Evolutionary conservation across 441 rosid species (phyloP).

Genomic region (Arabidopsis hybrid): DNA sequence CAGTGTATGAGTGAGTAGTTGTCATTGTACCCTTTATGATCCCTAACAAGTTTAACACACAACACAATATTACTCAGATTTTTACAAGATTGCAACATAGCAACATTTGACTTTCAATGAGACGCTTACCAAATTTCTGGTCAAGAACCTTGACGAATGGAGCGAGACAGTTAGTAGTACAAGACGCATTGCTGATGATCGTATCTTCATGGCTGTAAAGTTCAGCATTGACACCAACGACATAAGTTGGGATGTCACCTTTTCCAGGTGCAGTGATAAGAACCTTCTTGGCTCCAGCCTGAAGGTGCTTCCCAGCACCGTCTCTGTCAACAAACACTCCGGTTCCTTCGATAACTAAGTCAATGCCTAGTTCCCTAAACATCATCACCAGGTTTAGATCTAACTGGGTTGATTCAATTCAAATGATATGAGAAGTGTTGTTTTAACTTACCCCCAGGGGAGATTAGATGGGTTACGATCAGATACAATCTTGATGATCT

Average conservation of each 20-base stretch:
- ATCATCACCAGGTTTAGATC: slow-evolving; percentile 14
- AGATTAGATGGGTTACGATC: slow-evolving; percentile 78
- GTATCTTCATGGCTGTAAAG: slow-evolving; percentile 72
- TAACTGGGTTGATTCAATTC: not conserved
- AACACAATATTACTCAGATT: slow-evolving; percentile 5
- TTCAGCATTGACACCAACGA: slow-evolving; percentile 92
- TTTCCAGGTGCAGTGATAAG: slow-evolving; percentile 96
- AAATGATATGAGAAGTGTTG: slow-evolving; percentile 17
- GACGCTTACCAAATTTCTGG: slow-evolving; percentile 81
- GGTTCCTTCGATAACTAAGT: slow-evolving; percentile 95
- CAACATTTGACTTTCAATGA: not conserved
- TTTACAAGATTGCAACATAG: slow-evolving; percentile 1
- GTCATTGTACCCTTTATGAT: slow-evolving; percentile 96
- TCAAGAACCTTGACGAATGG: slow-evolving; percentile 98
- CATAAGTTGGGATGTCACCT: slow-evolving; percentile 96
- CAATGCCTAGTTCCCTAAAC: slow-evolving; percentile 79
- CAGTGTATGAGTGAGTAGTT: slow-evolving; percentile 91
- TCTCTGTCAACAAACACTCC: slow-evolving; percentile 96
- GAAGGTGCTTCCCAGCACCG: slow-evolving; percentile 95
- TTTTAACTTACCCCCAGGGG: slow-evolving; percentile 78
- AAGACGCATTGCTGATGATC: slow-evolving; percentile 97
- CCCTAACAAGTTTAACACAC: slow-evolving; percentile 51
- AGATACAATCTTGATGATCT: slow-evolving; percentile 89
- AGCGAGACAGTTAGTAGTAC: slow-evolving; percentile 98
- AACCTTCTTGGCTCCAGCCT: slow-evolving; percentile 97